These are phyloP conservation scores for Peniophora sp. DNA, from an alignment of 1,284 basidiomycete species.

Conservation along the genomic window DNA sequence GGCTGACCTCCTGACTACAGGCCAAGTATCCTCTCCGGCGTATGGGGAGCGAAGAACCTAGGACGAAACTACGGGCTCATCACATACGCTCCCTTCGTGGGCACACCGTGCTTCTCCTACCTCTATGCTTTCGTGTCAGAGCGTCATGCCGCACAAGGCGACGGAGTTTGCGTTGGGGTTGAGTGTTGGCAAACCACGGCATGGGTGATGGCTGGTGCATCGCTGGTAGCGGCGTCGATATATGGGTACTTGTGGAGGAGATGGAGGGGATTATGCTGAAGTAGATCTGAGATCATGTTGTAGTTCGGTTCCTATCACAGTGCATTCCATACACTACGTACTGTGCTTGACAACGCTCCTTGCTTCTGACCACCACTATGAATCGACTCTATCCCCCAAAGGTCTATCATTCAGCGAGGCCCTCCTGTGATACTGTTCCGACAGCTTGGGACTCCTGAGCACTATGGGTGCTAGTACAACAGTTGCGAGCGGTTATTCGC, in stretches of 20 bases:
- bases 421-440: too few species aligned
- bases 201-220: conserved; percentile 35
- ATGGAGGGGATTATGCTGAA: conserved; percentile 51
- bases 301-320: too few species aligned
- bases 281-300: too few species aligned
- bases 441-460: too few species aligned
- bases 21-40: conserved; percentile 58
- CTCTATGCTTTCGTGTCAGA: conserved; percentile 63
- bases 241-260: conserved; percentile 48
- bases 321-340: too few species aligned
- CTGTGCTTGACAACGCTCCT: too few species aligned
- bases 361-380: too few species aligned
- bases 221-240: conserved; percentile 32
- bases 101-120: conserved; percentile 68
- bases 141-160: conserved; percentile 28
- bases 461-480: too few species aligned
- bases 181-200: conserved; percentile 64
- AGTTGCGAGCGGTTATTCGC: too few species aligned
- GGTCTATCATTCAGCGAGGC: too few species aligned
- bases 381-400: too few species aligned
- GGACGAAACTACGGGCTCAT: conserved; percentile 71
- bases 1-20: conserved; percentile 22
- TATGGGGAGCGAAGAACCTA: conserved; percentile 62
- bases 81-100: conserved; percentile 65
- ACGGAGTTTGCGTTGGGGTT: conserved; percentile 44